phyloP scores from a whole-genome alignment of 2,329 filamentous ascomycete species.

The Trichophyton verrucosum region DNA sequence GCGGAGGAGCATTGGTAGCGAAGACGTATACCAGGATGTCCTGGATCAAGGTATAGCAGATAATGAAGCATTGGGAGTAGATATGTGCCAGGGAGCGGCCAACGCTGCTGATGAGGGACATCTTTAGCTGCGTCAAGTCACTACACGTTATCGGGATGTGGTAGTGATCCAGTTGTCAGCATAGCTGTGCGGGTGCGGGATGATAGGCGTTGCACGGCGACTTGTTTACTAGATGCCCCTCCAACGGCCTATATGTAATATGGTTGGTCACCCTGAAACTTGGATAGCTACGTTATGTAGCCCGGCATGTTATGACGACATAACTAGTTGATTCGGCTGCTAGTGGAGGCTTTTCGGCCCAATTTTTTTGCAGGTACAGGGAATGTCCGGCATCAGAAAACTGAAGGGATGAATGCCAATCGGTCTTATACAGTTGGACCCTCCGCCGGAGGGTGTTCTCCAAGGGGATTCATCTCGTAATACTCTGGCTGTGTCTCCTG shows the following conservation, averaged over 20 bases:
- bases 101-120: background rate
- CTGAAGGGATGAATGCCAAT: no score
- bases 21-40: constrained; percentile 52
- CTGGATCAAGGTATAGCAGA: constrained; percentile 54
- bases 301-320: background rate
- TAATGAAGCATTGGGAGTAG: constrained; percentile 33
- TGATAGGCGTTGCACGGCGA: background rate
- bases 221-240: no score
- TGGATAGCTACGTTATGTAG: background rate
- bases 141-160: background rate
- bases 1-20: constrained; percentile 55
- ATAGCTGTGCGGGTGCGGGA: background rate
- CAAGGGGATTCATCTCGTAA: no score
- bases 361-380: background rate
- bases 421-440: no score
- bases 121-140: background rate
- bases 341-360: background rate
- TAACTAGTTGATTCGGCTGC: background rate
- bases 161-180: background rate
- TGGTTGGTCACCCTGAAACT: background rate
- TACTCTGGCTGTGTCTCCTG: no score
- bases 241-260: background rate
- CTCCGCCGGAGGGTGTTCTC: no score
- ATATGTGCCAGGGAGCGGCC: constrained; percentile 1
- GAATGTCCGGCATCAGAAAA: background rate